phyloP scores from a whole-genome alignment of 169 alveolate species.

The Cyclospora cayetanensis region DNA sequence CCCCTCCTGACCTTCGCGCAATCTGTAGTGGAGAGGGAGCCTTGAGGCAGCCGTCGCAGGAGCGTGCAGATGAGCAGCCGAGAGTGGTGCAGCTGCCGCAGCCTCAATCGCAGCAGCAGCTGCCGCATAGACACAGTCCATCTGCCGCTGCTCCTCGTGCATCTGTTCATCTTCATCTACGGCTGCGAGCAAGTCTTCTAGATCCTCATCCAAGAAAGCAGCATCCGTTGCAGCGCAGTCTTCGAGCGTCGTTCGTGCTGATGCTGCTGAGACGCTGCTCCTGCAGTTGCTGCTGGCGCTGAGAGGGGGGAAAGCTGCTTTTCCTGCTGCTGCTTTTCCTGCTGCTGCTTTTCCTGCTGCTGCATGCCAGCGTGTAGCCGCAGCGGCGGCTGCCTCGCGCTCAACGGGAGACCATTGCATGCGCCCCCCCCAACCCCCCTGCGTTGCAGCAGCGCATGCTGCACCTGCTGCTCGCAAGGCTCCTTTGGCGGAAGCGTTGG shows the following conservation, averaged over 20 bases:
- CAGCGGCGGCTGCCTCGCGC: conserved; percentile 2
- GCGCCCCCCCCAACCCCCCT: too few relatives aligned
- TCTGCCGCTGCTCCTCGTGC: not conserved
- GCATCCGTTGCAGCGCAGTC: not conserved
- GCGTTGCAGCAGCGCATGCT: not conserved
- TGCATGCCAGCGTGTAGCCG: too few relatives aligned
- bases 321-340: not conserved
- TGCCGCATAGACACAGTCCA: too few relatives aligned
- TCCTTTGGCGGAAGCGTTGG: too few relatives aligned
- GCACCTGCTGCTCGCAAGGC: too few relatives aligned
- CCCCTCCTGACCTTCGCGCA: not conserved
- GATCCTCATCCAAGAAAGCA: not conserved
- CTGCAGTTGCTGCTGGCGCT: conserved; percentile 9
- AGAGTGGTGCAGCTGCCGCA: not conserved
- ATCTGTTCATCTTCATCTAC: not conserved
- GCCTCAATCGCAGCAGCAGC: too few relatives aligned
- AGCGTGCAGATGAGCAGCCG: not conserved
- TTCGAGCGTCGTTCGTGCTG: too few relatives aligned
- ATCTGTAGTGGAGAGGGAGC: not conserved
- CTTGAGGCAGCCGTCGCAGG: not conserved
- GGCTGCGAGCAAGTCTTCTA: not conserved
- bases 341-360: too few relatives aligned
- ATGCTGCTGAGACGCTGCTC: not conserved
- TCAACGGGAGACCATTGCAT: too few relatives aligned
- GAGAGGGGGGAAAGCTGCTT: not conserved